Evolutionary conservation across 306 rosid genomes (phyloP).

Genomic region (Morella rubra): DNA sequence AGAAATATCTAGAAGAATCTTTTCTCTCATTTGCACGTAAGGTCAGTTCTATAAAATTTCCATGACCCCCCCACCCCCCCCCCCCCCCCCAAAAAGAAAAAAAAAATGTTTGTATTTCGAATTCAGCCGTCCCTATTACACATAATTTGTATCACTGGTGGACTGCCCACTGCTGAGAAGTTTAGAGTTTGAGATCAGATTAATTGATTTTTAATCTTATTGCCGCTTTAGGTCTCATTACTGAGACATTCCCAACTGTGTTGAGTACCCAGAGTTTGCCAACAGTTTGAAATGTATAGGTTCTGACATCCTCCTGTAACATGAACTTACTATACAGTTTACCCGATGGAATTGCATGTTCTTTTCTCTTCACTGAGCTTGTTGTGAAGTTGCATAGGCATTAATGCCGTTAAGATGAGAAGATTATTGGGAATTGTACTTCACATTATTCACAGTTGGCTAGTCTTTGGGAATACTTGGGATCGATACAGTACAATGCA

Average conservation of each 20-base stretch:
- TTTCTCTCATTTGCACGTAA: neutral
- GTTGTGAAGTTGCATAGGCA: neutral
- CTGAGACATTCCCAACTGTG: neutral
- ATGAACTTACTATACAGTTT: neutral
- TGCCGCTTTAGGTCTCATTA: neutral
- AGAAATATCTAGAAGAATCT: too few relatives aligned
- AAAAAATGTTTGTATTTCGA: too few relatives aligned
- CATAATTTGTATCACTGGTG: too few relatives aligned
- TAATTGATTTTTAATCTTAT: neutral
- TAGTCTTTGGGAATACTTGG: neutral
- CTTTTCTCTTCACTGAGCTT: neutral
- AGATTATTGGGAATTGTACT: neutral
- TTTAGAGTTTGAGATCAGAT: neutral
- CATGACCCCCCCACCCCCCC: too few relatives aligned
- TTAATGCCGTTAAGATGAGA: neutral
- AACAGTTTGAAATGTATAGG: neutral
- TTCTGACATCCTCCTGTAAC: neutral
- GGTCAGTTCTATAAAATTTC: too few relatives aligned
- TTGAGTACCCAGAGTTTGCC: neutral
- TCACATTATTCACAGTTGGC: neutral
- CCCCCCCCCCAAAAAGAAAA: too few relatives aligned
- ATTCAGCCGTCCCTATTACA: too few relatives aligned
- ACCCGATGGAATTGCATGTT: neutral
- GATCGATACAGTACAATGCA: slow-evolving; percentile 11
- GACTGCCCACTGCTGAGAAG: too few relatives aligned